A percentile compares a stretch with the other conserved stretches of the same genome.
These are phyloP conservation scores for Corylus americana DNA, from an alignment of 306 rosid genomes.

Conservation along the genomic window DNA sequence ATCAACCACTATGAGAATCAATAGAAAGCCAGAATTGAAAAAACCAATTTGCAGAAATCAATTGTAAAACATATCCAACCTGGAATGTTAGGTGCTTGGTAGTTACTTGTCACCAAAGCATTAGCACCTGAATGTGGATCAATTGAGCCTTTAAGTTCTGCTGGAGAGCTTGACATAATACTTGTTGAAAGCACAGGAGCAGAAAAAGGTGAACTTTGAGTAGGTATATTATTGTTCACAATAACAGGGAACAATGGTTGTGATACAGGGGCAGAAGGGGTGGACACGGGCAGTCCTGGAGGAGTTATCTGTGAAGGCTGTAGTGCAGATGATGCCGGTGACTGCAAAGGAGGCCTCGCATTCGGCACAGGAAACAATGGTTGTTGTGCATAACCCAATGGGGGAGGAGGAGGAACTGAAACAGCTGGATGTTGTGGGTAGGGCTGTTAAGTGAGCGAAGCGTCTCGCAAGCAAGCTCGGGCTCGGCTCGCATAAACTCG, in stretches of 20 bases:
- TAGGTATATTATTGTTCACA: constrained; percentile 57
- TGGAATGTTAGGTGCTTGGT: constrained; percentile 47
- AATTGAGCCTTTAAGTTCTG: constrained; percentile 44
- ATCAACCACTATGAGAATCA: neutral
- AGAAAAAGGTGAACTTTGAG: constrained; percentile 69
- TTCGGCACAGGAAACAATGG: constrained; percentile 98
- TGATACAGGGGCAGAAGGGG: constrained; percentile 62
- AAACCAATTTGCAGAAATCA: neutral
- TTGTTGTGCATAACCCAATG: constrained; percentile 68
- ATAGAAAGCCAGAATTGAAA: neutral
- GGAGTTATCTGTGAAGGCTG: constrained; percentile 66
- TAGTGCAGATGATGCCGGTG: constrained; percentile 51
- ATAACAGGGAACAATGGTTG: constrained; percentile 98
- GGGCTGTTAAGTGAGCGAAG: too few relatives aligned
- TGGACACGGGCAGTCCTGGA: constrained; percentile 79
- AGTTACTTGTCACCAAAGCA: constrained; percentile 44
- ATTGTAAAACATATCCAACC: constrained; percentile 38
- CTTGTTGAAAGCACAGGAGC: constrained; percentile 52
- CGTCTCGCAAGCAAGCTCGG: too few relatives aligned
- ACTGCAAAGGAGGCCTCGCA: constrained; percentile 63
- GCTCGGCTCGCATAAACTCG: too few relatives aligned
- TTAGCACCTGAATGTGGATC: constrained; percentile 56
- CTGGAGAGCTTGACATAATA: constrained; percentile 48
- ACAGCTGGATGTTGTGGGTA: constrained; percentile 40
- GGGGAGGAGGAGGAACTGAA: constrained; percentile 73